Percentiles rank a stretch among this genome's conserved stretches.
phyloP scores from a whole-genome alignment of 768 basidiomycete genomes.

The Boletus eberwhitei region DNA sequence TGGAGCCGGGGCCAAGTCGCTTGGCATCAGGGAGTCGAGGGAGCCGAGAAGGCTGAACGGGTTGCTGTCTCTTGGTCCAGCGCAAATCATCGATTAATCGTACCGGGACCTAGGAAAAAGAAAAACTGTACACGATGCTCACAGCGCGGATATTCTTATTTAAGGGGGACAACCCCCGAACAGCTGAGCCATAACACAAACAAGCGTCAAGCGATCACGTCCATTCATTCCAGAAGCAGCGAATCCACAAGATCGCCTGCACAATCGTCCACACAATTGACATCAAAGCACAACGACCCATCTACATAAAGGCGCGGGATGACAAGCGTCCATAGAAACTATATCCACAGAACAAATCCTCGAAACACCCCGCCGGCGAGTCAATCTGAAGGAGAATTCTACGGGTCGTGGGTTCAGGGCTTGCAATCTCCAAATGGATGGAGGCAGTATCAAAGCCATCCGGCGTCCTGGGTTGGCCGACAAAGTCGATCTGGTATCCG shows the following conservation, averaged over 20 bases:
- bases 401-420: conserved; percentile 7
- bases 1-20: background rate
- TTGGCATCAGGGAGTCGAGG: background rate
- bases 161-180: conserved; percentile 4
- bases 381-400: background rate
- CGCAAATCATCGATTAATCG: conserved; percentile 2
- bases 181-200: conserved; percentile 3
- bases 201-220: conserved; percentile 17
- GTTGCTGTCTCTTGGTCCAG: background rate
- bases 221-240: background rate
- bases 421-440: background rate
- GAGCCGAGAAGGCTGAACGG: conserved; percentile 1
- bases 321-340: background rate
- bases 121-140: background rate
- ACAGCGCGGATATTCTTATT: background rate
- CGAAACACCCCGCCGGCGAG: background rate
- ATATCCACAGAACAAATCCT: background rate
- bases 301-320: background rate
- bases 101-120: conserved; percentile 3
- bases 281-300: background rate
- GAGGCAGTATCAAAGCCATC: conserved; percentile 14
- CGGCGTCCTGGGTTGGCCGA: conserved; percentile 16
- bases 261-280: background rate
- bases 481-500: conserved; percentile 50
- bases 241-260: background rate